Evolutionary conservation across 805 yeast genomes (phyloP).

Genomic region (Saturnispora ahearnii): DNA sequence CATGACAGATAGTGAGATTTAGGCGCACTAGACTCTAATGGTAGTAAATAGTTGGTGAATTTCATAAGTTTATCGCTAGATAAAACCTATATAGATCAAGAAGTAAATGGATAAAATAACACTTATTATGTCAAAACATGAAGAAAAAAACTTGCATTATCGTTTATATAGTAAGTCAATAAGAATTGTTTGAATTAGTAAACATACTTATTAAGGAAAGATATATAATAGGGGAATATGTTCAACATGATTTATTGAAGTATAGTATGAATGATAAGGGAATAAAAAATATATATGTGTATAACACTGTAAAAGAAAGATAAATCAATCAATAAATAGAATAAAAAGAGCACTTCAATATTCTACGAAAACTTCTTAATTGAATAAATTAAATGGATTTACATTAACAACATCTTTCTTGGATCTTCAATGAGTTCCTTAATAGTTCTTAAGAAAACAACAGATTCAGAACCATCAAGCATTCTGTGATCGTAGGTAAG

Average conservation of each 20-base stretch:
- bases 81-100: not conserved
- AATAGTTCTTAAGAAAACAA: constrained; percentile 86
- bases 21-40: constrained; percentile 2
- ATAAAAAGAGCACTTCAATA: not conserved
- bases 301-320: not conserved
- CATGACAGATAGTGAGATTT: constrained; percentile 1
- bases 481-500: constrained; percentile 97
- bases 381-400: constrained; percentile 2
- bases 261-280: not conserved
- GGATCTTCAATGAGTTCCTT: constrained; percentile 98
- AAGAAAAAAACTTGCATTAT: not conserved
- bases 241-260: no score
- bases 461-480: constrained; percentile 98
- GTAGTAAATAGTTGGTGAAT: constrained; percentile 3
- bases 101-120: no score
- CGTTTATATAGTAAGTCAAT: no score
- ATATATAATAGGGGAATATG: no score
- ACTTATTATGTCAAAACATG: not conserved
- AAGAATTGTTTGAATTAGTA: no score
- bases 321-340: not conserved
- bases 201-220: no score
- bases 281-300: not conserved
- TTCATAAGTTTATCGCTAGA: not conserved
- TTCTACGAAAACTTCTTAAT: not conserved
- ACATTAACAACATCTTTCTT: constrained; percentile 81